Evolutionary conservation across 371 early-diverging fungal genomes (phyloP).

Genomic region (Mortierella sp.): DNA sequence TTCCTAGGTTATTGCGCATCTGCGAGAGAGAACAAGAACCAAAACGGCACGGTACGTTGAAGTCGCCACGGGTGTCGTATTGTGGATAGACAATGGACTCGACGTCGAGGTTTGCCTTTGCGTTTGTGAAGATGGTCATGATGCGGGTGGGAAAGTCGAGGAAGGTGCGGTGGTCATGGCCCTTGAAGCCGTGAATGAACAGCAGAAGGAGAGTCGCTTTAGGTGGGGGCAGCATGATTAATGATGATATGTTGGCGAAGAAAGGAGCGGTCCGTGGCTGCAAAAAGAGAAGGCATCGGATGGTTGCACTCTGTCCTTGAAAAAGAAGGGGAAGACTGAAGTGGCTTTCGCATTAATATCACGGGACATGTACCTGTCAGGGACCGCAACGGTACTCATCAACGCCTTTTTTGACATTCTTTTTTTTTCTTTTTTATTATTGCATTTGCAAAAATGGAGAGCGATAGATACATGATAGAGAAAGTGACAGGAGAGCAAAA

Average conservation of each 20-base stretch:
- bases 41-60: slow-evolving; percentile 16
- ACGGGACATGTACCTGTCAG: slow-evolving; percentile 6
- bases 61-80: slow-evolving; percentile 70
- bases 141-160: slow-evolving; percentile 73
- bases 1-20: neutral
- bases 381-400: slow-evolving; percentile 12
- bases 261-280: neutral
- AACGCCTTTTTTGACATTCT: neutral
- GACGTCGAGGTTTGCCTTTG: slow-evolving; percentile 61
- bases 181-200: slow-evolving; percentile 74
- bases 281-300: neutral
- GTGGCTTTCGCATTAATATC: neutral
- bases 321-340: neutral
- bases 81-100: slow-evolving; percentile 69
- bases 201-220: slow-evolving; percentile 61
- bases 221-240: slow-evolving; percentile 35
- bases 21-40: neutral
- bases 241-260: neutral
- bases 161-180: slow-evolving; percentile 55
- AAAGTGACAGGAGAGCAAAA: neutral
- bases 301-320: neutral
- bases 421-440: slow-evolving; percentile 10
- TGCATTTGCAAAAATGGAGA: neutral
- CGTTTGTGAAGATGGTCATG: slow-evolving; percentile 65
- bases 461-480: neutral